Evolutionary conservation across 148 eudicot species (phyloP).

Genomic region (Oxyria digyna): DNA sequence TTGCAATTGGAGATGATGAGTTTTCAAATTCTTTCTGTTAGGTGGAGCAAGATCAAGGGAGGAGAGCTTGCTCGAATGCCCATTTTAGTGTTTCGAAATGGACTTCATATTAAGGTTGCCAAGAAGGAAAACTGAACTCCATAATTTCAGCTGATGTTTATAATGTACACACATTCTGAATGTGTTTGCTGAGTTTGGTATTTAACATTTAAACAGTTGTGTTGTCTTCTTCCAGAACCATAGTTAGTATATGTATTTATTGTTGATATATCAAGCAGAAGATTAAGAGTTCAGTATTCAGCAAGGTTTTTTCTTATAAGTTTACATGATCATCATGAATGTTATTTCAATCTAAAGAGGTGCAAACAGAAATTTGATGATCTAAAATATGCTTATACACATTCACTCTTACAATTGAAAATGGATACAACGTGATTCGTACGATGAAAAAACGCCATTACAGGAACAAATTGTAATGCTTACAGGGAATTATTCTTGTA

Average conservation of each 20-base stretch:
- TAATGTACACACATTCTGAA: background rate
- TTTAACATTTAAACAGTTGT: too few species aligned
- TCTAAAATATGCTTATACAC: background rate
- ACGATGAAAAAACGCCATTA: background rate
- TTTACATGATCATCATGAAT: too few species aligned
- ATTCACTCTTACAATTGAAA: background rate
- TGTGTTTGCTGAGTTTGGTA: too few species aligned
- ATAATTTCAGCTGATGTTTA: background rate
- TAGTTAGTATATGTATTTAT: too few species aligned
- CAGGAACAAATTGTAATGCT: background rate
- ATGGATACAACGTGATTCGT: background rate
- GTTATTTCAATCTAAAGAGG: too few species aligned
- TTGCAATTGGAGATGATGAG: background rate
- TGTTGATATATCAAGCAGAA: too few species aligned
- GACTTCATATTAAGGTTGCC: conserved; percentile 18
- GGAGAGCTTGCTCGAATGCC: conserved; percentile 27
- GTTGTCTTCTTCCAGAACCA: too few species aligned
- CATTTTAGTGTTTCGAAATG: conserved; percentile 17
- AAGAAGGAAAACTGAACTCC: background rate
- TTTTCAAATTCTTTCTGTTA: background rate
- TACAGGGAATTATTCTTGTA: background rate
- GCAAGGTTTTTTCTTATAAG: too few species aligned
- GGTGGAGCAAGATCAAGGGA: conserved; percentile 27
- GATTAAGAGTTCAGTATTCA: too few species aligned
- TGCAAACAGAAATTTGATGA: too few species aligned